Conservation (phyloP, 768 basidiomycete species). For the Boletus vermiculosoides region DNA sequence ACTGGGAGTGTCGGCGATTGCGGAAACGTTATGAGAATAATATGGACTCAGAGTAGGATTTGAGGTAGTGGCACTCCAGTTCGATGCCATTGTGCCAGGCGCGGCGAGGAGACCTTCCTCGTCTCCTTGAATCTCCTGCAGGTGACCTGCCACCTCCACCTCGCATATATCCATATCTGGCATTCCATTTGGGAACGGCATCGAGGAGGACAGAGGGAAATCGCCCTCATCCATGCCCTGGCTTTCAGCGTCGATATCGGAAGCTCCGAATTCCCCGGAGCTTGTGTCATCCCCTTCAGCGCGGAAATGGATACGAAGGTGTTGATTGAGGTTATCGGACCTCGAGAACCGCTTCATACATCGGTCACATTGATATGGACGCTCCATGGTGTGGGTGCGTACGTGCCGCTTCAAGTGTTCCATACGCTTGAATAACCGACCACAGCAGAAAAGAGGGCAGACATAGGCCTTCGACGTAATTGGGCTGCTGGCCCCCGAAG, state of each 20-base stretch:
- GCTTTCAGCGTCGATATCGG: conserved; percentile 33
- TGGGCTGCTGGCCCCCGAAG: conserved; percentile 23
- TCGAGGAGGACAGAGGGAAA: conserved; percentile 22
- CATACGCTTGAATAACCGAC: conserved; percentile 85
- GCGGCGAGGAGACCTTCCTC: conserved; percentile 53
- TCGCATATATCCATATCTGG: conserved; percentile 57
- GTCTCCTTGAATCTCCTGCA: conserved; percentile 56
- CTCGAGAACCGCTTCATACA: conserved; percentile 85
- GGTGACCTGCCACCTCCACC: conserved; percentile 55
- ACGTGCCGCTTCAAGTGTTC: conserved; percentile 89
- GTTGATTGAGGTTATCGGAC: conserved; percentile 87
- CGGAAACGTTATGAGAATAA: conserved; percentile 19
- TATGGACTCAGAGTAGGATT: conserved; percentile 23
- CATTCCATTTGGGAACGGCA: conserved; percentile 31
- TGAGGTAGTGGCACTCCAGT: conserved; percentile 13
- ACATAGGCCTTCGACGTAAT: conserved; percentile 64
- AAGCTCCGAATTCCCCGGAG: conserved; percentile 27
- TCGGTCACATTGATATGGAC: conserved; percentile 70
- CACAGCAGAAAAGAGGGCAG: conserved; percentile 83
- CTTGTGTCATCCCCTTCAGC: conserved; percentile 30
- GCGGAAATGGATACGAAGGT: conserved; percentile 70
- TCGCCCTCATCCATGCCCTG: conserved; percentile 37
- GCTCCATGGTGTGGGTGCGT: conserved; percentile 86
- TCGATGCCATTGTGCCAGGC: conserved; percentile 17
- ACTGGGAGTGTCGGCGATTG: conserved; percentile 18